phyloP scores from a whole-genome alignment of 2,329 filamentous ascomycete genomes.

The Cytospora chrysosperma region DNA sequence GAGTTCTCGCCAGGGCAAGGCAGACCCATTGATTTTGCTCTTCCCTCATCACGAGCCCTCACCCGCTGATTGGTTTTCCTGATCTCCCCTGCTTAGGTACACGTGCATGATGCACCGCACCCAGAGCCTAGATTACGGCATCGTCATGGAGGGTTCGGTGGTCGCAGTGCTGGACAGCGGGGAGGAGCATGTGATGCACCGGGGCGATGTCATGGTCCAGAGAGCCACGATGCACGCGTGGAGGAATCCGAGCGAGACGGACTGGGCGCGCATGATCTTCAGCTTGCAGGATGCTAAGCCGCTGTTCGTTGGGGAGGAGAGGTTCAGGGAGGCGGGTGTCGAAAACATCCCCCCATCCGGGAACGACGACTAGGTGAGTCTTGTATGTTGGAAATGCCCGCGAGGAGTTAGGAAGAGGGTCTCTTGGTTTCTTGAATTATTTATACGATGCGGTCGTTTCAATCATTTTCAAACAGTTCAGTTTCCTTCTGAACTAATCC shows the following conservation, averaged over 20 bases:
- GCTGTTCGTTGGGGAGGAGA: constrained; percentile 29
- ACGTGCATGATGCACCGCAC: constrained; percentile 46
- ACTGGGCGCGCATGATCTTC: constrained; percentile 43
- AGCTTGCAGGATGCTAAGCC: constrained; percentile 31
- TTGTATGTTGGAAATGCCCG: no score
- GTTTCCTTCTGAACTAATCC: no score
- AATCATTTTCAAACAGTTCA: no score
- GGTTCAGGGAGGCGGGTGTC: constrained; percentile 30
- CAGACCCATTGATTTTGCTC: constrained; percentile 10
- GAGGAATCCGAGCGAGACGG: constrained; percentile 38
- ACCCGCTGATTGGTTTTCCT: background rate
- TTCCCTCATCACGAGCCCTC: no score
- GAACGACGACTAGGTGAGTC: constrained; percentile 15
- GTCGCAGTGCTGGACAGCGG: constrained; percentile 49
- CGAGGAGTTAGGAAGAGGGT: background rate
- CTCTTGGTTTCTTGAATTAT: no score
- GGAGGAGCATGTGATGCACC: constrained; percentile 40
- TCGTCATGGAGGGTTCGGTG: constrained; percentile 46
- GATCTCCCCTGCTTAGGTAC: background rate
- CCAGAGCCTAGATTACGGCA: constrained; percentile 48
- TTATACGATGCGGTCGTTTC: no score
- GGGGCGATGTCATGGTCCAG: constrained; percentile 50
- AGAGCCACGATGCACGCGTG: constrained; percentile 48
- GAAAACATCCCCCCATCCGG: constrained; percentile 16
- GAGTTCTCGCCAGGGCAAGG: constrained; percentile 44